Percentiles rank a stretch among this genome's conserved stretches.
Conservation (phyloP, 1,284 basidiomycete genomes). For the Quambalaria eucalypti region DNA sequence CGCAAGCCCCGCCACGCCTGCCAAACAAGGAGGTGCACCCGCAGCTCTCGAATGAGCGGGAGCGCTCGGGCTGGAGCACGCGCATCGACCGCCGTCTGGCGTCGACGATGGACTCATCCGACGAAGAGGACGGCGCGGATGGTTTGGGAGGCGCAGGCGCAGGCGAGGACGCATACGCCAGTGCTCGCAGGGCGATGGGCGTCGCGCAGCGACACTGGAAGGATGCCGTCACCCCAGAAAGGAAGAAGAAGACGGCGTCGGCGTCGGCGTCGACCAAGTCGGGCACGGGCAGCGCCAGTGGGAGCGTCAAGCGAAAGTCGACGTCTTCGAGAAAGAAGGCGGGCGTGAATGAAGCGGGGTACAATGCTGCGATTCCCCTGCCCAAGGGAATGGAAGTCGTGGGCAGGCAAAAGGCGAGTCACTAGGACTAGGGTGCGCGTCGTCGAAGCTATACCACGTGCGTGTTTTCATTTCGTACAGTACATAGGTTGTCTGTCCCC, state of each 20-base stretch:
- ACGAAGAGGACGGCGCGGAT: constrained; percentile 26
- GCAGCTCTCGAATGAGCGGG: constrained; percentile 13
- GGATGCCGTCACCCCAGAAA: not conserved
- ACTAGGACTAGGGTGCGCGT: too few species aligned
- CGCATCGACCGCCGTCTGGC: constrained; percentile 18
- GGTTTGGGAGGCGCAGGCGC: not conserved
- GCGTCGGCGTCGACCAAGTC: not conserved
- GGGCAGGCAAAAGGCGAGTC: constrained; percentile 1
- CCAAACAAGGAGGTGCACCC: constrained; percentile 17
- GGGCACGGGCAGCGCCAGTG: not conserved
- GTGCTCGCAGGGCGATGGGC: constrained; percentile 36
- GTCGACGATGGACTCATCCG: constrained; percentile 18
- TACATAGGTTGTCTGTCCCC: too few species aligned
- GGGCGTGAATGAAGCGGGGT: constrained; percentile 4
- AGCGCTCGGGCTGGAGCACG: constrained; percentile 31
- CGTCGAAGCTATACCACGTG: too few species aligned
- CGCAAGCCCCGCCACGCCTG: constrained; percentile 15
- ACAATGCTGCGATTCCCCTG: constrained; percentile 11
- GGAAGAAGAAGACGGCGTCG: constrained; percentile 6
- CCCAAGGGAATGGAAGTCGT: constrained; percentile 15
- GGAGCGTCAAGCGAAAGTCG: too few species aligned
- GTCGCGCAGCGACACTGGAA: constrained; percentile 1
- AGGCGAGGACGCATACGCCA: constrained; percentile 25
- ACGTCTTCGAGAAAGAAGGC: constrained; percentile 5
- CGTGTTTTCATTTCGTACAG: too few species aligned